Evolutionary conservation across 2,329 filamentous ascomycete species (phyloP).

Genomic region (Alternaria hordeiaustralica): DNA sequence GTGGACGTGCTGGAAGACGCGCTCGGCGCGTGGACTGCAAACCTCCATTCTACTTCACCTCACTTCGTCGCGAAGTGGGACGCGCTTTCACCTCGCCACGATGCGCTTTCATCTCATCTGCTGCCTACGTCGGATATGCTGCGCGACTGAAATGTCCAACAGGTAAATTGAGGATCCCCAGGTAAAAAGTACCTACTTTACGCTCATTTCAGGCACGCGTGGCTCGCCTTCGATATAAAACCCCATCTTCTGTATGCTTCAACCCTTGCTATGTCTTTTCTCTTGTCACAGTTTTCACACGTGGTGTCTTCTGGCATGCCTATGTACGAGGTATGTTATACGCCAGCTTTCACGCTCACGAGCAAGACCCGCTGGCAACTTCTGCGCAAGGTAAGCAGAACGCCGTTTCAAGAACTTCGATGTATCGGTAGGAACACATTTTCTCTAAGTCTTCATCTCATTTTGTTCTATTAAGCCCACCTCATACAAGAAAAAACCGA

Average conservation of each 20-base stretch:
- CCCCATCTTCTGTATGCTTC: neutral
- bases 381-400: neutral
- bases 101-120: neutral
- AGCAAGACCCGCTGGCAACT: neutral
- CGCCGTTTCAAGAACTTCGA: neutral
- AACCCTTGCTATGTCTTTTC: too few relatives aligned
- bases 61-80: constrained; percentile 5
- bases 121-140: neutral
- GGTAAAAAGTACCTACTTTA: neutral
- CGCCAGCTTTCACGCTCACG: neutral
- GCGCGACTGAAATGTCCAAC: too few relatives aligned
- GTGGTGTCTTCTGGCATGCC: neutral
- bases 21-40: neutral
- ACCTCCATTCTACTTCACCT: constrained; percentile 2
- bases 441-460: neutral
- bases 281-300: too few relatives aligned
- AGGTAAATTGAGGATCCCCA: neutral
- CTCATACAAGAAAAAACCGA: neutral
- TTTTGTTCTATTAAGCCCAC: constrained; percentile 7
- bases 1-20: neutral
- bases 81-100: neutral
- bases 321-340: neutral
- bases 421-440: neutral
- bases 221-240: neutral
- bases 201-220: neutral